Conservation (phyloP, 139 green algal species). For the Ostreobium quekettii region DNA sequence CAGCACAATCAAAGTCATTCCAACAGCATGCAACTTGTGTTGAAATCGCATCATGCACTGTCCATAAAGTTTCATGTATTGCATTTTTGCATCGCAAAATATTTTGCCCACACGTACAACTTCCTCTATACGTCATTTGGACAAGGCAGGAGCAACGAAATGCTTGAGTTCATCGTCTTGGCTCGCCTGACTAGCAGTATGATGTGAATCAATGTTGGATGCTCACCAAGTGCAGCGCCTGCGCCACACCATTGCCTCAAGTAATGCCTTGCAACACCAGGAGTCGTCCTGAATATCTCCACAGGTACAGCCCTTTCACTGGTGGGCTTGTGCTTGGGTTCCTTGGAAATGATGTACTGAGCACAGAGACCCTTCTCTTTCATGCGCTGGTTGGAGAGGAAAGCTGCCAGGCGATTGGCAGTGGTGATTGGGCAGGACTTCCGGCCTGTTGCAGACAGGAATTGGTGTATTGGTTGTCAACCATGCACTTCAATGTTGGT, state of each 20-base stretch:
- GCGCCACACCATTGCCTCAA: constrained; percentile 80
- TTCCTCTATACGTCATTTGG: neutral
- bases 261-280: constrained; percentile 70
- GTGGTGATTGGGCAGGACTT: constrained; percentile 88
- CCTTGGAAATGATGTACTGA: constrained; percentile 47
- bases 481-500: no score
- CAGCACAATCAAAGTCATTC: no score
- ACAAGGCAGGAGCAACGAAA: neutral
- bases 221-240: neutral
- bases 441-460: constrained; percentile 40
- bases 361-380: constrained; percentile 82
- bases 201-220: neutral
- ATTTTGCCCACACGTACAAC: no score
- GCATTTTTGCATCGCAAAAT: no score
- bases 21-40: no score
- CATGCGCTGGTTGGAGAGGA: constrained; percentile 87
- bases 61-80: no score
- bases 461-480: neutral
- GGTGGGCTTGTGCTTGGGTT: constrained; percentile 55
- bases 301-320: constrained; percentile 84
- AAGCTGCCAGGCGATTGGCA: constrained; percentile 73
- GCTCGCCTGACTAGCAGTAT: constrained; percentile 11
- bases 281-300: constrained; percentile 85
- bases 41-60: no score
- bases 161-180: no score